Conservation (phyloP, 1,284 basidiomycete genomes). For the Xerocomus amazonicus region DNA sequence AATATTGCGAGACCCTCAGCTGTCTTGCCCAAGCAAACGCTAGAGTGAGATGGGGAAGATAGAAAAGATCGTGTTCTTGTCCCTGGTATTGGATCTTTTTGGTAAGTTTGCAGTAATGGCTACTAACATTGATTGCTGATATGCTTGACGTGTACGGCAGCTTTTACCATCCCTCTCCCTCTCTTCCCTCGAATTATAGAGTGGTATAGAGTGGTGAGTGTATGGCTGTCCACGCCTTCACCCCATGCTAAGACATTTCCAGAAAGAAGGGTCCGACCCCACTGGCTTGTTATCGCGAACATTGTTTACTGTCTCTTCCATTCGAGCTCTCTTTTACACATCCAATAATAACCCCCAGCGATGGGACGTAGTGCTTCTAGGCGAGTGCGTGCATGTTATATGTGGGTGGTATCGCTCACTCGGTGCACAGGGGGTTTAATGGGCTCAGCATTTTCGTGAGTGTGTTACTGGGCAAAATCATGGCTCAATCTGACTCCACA, state of each 20-base stretch:
- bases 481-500: slow-evolving; percentile 3
- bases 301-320: slow-evolving; percentile 56
- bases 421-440: slow-evolving; percentile 66
- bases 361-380: slow-evolving; percentile 84
- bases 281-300: slow-evolving; percentile 70
- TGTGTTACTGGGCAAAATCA: slow-evolving; percentile 15
- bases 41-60: slow-evolving; percentile 52
- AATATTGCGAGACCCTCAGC: not conserved
- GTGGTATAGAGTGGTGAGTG: slow-evolving; percentile 76
- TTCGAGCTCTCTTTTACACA: slow-evolving; percentile 61
- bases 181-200: slow-evolving; percentile 86
- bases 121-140: not conserved
- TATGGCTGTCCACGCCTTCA: not conserved
- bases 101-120: slow-evolving; percentile 38
- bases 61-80: slow-evolving; percentile 76
- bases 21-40: no score
- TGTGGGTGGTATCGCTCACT: slow-evolving; percentile 5
- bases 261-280: slow-evolving; percentile 70
- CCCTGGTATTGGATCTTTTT: slow-evolving; percentile 82
- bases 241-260: not conserved
- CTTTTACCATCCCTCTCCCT: slow-evolving; percentile 92
- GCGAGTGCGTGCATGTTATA: slow-evolving; percentile 33
- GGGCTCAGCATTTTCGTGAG: slow-evolving; percentile 87
- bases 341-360: slow-evolving; percentile 58
- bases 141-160: slow-evolving; percentile 36